phyloP scores from a whole-genome alignment of 1,139 yeast genomes.

The Lodderomyces theae region DNA sequence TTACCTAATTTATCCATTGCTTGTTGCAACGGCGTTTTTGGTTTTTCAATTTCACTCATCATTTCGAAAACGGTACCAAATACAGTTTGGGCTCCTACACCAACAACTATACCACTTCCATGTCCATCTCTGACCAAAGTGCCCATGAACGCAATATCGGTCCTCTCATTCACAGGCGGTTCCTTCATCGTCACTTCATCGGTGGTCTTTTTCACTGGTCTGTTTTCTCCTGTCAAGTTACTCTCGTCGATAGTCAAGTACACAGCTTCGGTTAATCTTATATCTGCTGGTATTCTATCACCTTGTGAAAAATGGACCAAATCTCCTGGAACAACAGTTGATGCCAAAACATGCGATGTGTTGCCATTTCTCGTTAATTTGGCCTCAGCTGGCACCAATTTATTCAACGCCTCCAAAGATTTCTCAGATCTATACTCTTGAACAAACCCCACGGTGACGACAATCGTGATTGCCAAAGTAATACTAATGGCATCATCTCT shows the following conservation, averaged over 20 bases:
- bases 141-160: slow-evolving; percentile 88
- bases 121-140: slow-evolving; percentile 93
- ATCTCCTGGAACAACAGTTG: slow-evolving; percentile 90
- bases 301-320: slow-evolving; percentile 85
- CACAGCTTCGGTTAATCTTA: slow-evolving; percentile 72
- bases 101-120: slow-evolving; percentile 90
- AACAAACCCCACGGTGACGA: slow-evolving; percentile 92
- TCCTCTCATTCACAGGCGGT: slow-evolving; percentile 60
- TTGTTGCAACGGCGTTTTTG: slow-evolving; percentile 90
- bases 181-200: slow-evolving; percentile 31
- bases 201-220: slow-evolving; percentile 67
- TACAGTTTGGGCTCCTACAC: slow-evolving; percentile 83
- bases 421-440: slow-evolving; percentile 95
- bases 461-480: slow-evolving; percentile 82
- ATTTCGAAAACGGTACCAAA: slow-evolving; percentile 87
- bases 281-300: slow-evolving; percentile 93
- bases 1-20: slow-evolving; percentile 95
- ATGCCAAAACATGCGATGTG: slow-evolving; percentile 76
- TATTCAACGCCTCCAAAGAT: slow-evolving; percentile 85
- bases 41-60: slow-evolving; percentile 93
- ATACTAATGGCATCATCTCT: slow-evolving; percentile 90
- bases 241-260: slow-evolving; percentile 86
- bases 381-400: slow-evolving; percentile 91
- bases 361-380: slow-evolving; percentile 80
- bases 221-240: slow-evolving; percentile 90